phyloP scores from a whole-genome alignment of 1,284 basidiomycete genomes.

The Irpex sp. region DNA sequence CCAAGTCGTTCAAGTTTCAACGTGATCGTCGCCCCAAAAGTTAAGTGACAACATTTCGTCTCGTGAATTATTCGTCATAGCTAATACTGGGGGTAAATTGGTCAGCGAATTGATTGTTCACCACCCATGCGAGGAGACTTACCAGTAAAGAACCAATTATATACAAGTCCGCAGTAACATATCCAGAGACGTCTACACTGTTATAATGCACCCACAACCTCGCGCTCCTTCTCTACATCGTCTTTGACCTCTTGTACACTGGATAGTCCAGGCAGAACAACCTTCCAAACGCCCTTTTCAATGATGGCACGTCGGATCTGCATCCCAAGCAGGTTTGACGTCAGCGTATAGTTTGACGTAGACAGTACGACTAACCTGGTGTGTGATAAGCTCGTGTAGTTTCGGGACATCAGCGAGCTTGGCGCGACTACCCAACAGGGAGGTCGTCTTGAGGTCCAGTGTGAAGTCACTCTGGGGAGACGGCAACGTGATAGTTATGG shows the following conservation, averaged over 20 bases:
- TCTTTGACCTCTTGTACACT: conserved; percentile 41
- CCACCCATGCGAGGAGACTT: neutral
- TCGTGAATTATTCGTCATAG: neutral
- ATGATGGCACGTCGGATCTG: conserved; percentile 42
- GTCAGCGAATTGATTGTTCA: neutral
- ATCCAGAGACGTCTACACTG: neutral
- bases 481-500: conserved; percentile 60
- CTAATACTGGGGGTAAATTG: neutral
- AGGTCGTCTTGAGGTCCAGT: conserved; percentile 69
- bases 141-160: neutral
- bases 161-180: neutral
- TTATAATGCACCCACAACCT: neutral
- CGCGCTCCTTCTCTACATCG: conserved; percentile 37
- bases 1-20: too few species aligned
- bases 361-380: conserved; percentile 50
- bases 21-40: neutral
- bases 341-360: neutral
- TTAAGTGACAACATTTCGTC: neutral
- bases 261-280: conserved; percentile 63
- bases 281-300: conserved; percentile 63
- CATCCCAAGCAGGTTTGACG: neutral
- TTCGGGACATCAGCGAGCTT: conserved; percentile 83
- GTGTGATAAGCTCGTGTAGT: conserved; percentile 76
- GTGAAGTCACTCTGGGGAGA: conserved; percentile 37
- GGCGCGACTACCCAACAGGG: conserved; percentile 78